Percentiles rank a stretch among this genome's conserved stretches.
These are phyloP conservation scores for Rehmannia glutinosa DNA, from an alignment of 257 asterid genomes.

Conservation along the genomic window DNA sequence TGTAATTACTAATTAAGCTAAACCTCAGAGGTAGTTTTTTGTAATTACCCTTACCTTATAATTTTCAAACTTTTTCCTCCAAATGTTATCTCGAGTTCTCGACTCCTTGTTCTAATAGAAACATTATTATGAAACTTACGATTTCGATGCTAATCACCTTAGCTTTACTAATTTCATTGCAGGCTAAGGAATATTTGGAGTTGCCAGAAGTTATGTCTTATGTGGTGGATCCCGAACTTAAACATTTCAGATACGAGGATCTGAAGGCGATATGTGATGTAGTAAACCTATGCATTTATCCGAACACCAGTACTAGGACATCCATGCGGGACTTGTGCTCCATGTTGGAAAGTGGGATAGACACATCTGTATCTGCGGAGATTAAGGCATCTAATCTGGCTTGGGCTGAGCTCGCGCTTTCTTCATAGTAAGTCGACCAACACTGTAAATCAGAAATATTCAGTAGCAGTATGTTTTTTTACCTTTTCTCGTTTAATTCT, in stretches of 20 bases:
- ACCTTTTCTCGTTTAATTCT: neutral
- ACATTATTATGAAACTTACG: neutral
- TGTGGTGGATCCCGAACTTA: slow-evolving; percentile 78
- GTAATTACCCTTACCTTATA: too few species aligned
- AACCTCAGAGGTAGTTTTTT: too few species aligned
- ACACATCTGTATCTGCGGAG: slow-evolving; percentile 64
- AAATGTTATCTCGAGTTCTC: neutral
- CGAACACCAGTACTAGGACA: slow-evolving; percentile 36
- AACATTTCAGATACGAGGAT: slow-evolving; percentile 72
- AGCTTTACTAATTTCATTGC: slow-evolving; percentile 10
- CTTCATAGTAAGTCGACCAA: slow-evolving; percentile 56
- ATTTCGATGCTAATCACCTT: neutral
- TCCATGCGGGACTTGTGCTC: slow-evolving; percentile 61
- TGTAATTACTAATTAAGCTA: too few species aligned
- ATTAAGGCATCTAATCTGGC: slow-evolving; percentile 71
- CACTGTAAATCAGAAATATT: slow-evolving; percentile 32
- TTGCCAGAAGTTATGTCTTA: slow-evolving; percentile 62
- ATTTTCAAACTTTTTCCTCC: neutral
- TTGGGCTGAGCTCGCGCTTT: slow-evolving; percentile 94
- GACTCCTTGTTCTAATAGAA: neutral
- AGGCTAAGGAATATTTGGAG: slow-evolving; percentile 80
- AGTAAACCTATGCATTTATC: slow-evolving; percentile 53
- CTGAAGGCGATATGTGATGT: slow-evolving; percentile 73
- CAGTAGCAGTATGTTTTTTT: slow-evolving; percentile 5
- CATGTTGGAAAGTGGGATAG: slow-evolving; percentile 65